Base-by-base conservation (phyloP, 257 asterid genomes). In the Forsythia suspensa region DNA sequence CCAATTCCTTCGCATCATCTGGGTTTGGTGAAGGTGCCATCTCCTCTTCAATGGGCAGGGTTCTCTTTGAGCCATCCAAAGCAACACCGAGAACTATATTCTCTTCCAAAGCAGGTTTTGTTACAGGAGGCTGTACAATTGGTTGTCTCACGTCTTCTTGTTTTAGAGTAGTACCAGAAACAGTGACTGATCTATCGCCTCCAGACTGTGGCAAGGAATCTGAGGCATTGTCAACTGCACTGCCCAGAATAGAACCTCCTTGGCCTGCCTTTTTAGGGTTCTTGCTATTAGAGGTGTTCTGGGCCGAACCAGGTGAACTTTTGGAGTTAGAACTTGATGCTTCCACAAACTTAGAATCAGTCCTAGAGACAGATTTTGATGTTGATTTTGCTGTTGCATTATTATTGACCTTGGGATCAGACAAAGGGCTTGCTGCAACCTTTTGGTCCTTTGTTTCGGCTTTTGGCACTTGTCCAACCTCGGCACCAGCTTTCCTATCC, bases 51-150 rank as follows among this genome's bases (percentile, higher is more conserved):
- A 95, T 95, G 43, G 98, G 97, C 36, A 95, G 93, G 74, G 98
- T 95, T 85, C 99, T 90, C 88, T 93, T 95, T 5, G 98, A 93
- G 34, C 98, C 99, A 76, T 92, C 98, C 75, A 95, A 85, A 72
- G 97, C 99, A 82, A 95, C 99, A 24, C 99, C 99, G 42, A 95
- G 98, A 69, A 95, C 97, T 70, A 95, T 92, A 63, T 93, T 95
- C 83, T 95, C 99, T 86, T 94, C 98, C 73, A 92, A 71, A 71
- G 91, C 86, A 51, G 95, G 86, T 75, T 93, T 96, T 61, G 81
- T 34, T 3, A 84, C 43, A 37, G 92, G 81, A 51, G 88, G 80
- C 70, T 86, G 90, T 69, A 85, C 16, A 29, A 15, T 69, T 75
- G 85, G 76, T 41, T 80, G 83, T 77, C 87, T 87, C 38, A 59